Conservation (phyloP, 208 protist genomes). For the Leishmania guyanensis region DNA sequence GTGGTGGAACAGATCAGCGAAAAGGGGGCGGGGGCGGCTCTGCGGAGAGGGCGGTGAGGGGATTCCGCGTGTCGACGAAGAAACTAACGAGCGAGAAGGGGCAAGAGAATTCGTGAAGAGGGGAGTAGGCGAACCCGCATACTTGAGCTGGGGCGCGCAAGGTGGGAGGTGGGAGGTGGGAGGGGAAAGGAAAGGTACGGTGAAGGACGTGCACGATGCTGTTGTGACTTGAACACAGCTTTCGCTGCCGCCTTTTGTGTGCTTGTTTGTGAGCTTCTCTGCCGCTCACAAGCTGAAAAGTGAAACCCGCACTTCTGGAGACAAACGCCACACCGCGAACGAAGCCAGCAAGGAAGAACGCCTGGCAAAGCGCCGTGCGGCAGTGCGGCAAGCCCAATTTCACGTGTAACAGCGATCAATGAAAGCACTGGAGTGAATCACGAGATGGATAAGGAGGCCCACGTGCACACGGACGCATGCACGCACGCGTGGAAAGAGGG, state of each 20-base stretch:
- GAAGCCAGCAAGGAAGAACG: neutral
- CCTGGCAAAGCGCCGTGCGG: neutral
- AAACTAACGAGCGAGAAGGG: too few relatives aligned
- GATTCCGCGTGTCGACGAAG: too few relatives aligned
- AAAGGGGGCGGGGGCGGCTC: too few relatives aligned
- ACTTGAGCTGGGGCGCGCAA: too few relatives aligned
- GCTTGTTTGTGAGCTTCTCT: neutral
- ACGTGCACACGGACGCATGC: neutral
- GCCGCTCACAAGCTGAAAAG: neutral
- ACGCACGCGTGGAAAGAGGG: neutral
- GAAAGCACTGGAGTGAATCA: neutral
- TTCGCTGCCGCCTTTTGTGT: neutral
- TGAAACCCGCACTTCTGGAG: neutral
- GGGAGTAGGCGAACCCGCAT: too few relatives aligned
- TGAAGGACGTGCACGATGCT: neutral
- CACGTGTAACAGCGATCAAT: neutral
- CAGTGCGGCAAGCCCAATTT: neutral
- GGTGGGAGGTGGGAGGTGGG: too few relatives aligned
- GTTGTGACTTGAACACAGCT: neutral
- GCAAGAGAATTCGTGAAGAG: too few relatives aligned
- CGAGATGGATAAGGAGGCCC: neutral
- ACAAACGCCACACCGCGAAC: neutral
- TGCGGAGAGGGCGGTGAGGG: too few relatives aligned
- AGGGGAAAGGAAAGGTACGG: neutral
- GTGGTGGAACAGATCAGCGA: too few relatives aligned